phyloP scores from a whole-genome alignment of 306 rosid species.

The Quercus wislizeni region DNA sequence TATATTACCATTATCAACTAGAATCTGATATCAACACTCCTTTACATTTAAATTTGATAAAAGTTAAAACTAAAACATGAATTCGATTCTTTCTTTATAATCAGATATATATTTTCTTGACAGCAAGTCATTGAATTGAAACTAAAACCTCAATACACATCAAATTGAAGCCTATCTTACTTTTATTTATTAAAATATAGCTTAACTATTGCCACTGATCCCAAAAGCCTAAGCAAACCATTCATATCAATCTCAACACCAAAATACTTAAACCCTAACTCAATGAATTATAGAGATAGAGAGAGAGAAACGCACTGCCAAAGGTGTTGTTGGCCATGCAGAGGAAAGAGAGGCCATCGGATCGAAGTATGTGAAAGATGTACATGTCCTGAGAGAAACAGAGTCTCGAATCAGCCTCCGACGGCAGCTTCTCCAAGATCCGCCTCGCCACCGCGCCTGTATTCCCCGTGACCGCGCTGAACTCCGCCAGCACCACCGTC shows the following conservation, averaged over 20 bases:
- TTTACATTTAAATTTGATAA: not conserved
- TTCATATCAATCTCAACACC: no score
- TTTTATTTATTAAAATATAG: not conserved
- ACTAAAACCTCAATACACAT: not conserved
- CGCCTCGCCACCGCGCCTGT: conserved; percentile 94
- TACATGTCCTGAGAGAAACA: conserved; percentile 97
- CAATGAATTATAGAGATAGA: not conserved
- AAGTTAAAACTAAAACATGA: not conserved
- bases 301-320: conserved; percentile 62
- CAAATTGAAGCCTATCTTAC: not conserved
- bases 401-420: conserved; percentile 77
- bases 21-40: no score
- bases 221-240: no score
- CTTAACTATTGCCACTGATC: no score
- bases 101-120: not conserved
- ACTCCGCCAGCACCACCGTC: conserved; percentile 87
- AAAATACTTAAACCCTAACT: no score
- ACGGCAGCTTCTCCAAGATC: conserved; percentile 89
- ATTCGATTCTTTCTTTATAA: not conserved
- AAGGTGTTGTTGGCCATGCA: conserved; percentile 97
- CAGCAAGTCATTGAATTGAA: not conserved
- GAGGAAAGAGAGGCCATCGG: conserved; percentile 75
- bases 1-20: not conserved
- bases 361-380: conserved; percentile 87
- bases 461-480: conserved; percentile 93